Base-by-base conservation (phyloP, 2,329 filamentous ascomycete species). In the Byssochlamys sp. region DNA sequence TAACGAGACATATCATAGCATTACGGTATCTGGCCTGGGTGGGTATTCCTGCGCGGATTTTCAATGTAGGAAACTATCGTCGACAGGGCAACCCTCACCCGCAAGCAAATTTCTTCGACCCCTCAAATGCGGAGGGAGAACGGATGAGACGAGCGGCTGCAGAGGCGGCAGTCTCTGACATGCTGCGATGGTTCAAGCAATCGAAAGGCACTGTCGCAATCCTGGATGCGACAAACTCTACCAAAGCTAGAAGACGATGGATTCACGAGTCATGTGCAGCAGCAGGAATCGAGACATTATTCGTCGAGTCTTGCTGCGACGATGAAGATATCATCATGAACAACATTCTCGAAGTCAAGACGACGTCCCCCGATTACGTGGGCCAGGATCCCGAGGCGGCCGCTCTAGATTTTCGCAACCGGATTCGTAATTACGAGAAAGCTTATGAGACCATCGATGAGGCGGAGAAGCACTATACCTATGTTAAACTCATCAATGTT, bases 291-390 rank as follows among this genome's bases (percentile, higher is more conserved):
- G 91, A 96, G 70, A 91, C 95, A 9, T 78, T 99, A 53, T 99
- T 95, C 66, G 94, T 99, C 53, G 94, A 99, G 78, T 95, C 90
- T 65, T 95, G 94, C 71, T 99, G 94, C 72, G 92, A 99, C 69
- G 87, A 96, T 65, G 91, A 97, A 72, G 88, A 92, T 51, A 79
- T 97, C 63, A 96, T 99, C 77, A 96, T 96, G 91, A 89, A 86
- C 79, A 99, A 99, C 73, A 96, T 99, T 64, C 85, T 91, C 63
- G 91, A 96, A 70, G 94, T 99, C 68, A 99, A 99, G 81, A 92
- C 91, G 1, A 95, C 90, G 27, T 95, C 90, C 57, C 94, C 94
- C 1, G 94, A 99, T 75, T 99, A 99, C 72, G 80, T 85, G 58
- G 94, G 91, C 57, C 91, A 96, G 73, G 94, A 99, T 70, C 94